Percentiles rank a stretch among this genome's conserved stretches.
phyloP scores from a whole-genome alignment of 768 basidiomycete species.

The Pleurotus tuoliensis region DNA sequence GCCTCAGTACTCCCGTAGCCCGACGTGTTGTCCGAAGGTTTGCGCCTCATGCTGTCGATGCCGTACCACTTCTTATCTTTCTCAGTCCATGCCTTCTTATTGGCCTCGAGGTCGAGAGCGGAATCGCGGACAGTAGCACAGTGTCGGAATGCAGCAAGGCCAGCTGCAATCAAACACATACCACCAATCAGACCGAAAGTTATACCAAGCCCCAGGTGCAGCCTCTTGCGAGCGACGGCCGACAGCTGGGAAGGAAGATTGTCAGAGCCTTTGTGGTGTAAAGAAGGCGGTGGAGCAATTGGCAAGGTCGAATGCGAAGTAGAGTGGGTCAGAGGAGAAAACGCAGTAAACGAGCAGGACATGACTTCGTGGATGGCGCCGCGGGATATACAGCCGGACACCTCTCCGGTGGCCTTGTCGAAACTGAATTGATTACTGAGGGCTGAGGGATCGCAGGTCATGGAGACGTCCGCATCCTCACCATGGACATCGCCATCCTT shows the following conservation, averaged over 20 bases:
- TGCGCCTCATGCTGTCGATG: constrained; percentile 27
- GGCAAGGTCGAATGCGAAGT: constrained; percentile 63
- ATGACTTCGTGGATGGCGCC: constrained; percentile 30
- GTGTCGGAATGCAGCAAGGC: constrained; percentile 53
- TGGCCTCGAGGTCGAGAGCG: constrained; percentile 58
- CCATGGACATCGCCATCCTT: constrained; percentile 37
- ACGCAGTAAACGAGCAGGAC: constrained; percentile 61
- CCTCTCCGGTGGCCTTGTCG: constrained; percentile 35
- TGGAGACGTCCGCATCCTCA: constrained; percentile 49
- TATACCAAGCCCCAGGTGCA: constrained; percentile 57
- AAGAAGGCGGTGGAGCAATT: constrained; percentile 39
- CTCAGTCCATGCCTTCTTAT: constrained; percentile 52
- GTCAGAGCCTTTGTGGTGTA: constrained; percentile 33
- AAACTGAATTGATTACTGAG: constrained; percentile 52
- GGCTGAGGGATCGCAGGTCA: constrained; percentile 48
- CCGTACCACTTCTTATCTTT: constrained; percentile 72
- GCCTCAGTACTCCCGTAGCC: constrained; percentile 13
- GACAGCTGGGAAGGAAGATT: constrained; percentile 33
- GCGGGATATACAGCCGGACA: constrained; percentile 55
- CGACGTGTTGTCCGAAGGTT: constrained; percentile 8
- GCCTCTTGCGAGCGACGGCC: constrained; percentile 38
- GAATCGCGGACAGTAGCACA: constrained; percentile 58
- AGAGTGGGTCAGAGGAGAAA: constrained; percentile 61
- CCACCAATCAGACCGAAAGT: constrained; percentile 63
- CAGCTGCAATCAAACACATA: constrained; percentile 46